A percentile compares a stretch with the other conserved stretches of the same genome.
phyloP scores from a whole-genome alignment of 768 basidiomycete genomes.

The Coprinopsis marcescibilis region DNA sequence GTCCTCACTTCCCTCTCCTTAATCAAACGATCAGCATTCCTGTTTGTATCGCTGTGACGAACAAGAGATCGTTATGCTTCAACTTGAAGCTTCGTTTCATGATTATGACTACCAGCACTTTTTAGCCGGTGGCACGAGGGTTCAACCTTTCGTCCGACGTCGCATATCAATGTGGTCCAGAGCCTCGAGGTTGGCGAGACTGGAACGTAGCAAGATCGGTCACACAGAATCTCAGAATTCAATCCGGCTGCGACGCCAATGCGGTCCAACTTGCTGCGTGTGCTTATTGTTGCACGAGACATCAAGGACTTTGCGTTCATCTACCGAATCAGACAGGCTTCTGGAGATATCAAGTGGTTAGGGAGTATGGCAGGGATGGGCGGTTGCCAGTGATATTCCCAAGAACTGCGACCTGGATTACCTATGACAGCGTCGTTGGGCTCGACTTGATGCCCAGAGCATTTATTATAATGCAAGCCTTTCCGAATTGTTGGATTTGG shows the following conservation, averaged over 20 bases:
- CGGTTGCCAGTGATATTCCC: conserved; percentile 21
- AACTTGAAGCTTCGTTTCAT: conserved; percentile 31
- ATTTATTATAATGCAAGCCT: background rate
- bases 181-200: conserved; percentile 25
- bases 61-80: conserved; percentile 21
- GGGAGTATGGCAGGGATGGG: conserved; percentile 42
- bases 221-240: background rate
- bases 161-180: conserved; percentile 16
- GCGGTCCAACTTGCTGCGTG: background rate
- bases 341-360: conserved; percentile 40
- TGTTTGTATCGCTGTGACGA: conserved; percentile 15
- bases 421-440: background rate
- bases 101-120: conserved; percentile 26
- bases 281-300: background rate
- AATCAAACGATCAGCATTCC: conserved; percentile 25
- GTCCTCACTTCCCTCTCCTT: conserved; percentile 34
- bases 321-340: conserved; percentile 41
- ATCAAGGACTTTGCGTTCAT: conserved; percentile 33
- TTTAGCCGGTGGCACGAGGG: conserved; percentile 21
- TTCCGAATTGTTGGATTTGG: background rate
- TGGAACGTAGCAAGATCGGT: conserved; percentile 22
- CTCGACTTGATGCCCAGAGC: background rate
- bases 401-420: conserved; percentile 7
- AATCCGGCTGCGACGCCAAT: background rate
- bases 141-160: conserved; percentile 44